phyloP scores from a whole-genome alignment of 306 rosid genomes.

The Ceratonia siliqua region DNA sequence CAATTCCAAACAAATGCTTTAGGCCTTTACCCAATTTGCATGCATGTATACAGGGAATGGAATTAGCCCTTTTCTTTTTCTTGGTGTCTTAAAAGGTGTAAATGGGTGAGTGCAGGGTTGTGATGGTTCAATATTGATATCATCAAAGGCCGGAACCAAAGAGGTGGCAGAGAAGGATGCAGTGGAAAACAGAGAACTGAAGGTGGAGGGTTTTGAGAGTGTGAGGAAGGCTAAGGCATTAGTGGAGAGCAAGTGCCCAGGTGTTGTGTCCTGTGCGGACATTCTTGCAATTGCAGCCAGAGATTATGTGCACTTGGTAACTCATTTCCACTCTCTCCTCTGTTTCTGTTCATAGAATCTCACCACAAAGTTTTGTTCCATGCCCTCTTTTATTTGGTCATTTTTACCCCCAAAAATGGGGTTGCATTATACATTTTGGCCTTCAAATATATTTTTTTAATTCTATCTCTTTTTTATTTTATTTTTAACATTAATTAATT shows the following conservation, averaged over 20 bases:
- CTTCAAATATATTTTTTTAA: no score
- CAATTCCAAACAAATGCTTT: conserved; percentile 12
- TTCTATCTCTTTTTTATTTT: no score
- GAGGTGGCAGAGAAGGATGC: conserved; percentile 77
- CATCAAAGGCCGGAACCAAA: conserved; percentile 58
- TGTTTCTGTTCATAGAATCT: conserved; percentile 10
- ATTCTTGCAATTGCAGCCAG: conserved; percentile 92
- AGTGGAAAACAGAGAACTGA: conserved; percentile 69
- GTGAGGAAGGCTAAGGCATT: conserved; percentile 73
- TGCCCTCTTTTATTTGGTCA: background rate
- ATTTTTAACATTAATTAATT: no score
- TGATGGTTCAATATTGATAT: conserved; percentile 78
- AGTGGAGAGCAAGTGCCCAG: conserved; percentile 85
- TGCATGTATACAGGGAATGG: no score
- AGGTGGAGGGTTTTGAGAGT: conserved; percentile 67
- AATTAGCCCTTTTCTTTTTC: no score
- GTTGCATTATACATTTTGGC: no score
- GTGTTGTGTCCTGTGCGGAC: conserved; percentile 88
- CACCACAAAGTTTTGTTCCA: background rate
- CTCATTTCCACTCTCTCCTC: background rate
- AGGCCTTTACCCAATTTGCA: background rate
- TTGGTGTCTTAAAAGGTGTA: background rate
- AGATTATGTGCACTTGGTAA: conserved; percentile 82
- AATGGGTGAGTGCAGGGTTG: conserved; percentile 65
- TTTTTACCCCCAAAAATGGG: background rate